A percentile compares a stretch with the other conserved stretches of the same genome.
Evolutionary conservation across 768 basidiomycete genomes (phyloP).

Genomic region (Suillus weaverae): DNA sequence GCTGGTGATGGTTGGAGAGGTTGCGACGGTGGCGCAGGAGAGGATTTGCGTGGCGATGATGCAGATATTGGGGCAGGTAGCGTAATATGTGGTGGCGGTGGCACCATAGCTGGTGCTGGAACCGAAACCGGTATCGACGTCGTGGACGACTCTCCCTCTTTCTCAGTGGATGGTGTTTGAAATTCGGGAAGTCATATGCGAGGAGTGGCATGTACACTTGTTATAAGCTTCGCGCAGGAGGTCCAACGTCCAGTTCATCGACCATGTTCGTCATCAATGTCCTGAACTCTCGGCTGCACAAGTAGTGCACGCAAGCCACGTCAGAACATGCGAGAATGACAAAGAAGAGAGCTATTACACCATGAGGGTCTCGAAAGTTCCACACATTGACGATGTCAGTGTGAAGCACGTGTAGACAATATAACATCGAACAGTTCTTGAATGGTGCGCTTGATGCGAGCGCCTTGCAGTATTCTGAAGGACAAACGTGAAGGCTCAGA

Average conservation of each 20-base stretch:
- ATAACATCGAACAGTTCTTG: no score
- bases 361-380: slow-evolving; percentile 17
- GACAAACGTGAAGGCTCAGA: not conserved
- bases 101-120: slow-evolving; percentile 18
- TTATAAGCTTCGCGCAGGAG: slow-evolving; percentile 83
- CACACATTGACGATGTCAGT: slow-evolving; percentile 3
- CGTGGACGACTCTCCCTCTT: slow-evolving; percentile 21
- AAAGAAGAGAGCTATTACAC: not conserved
- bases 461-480: slow-evolving; percentile 19
- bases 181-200: slow-evolving; percentile 74
- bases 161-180: slow-evolving; percentile 41
- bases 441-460: slow-evolving; percentile 15
- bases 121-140: slow-evolving; percentile 8
- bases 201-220: slow-evolving; percentile 88
- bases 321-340: not conserved
- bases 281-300: not conserved
- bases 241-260: not conserved
- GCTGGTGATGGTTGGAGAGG: slow-evolving; percentile 36
- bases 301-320: not conserved
- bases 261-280: not conserved
- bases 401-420: slow-evolving; percentile 14
- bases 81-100: slow-evolving; percentile 21
- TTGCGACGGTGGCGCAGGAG: slow-evolving; percentile 42
- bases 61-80: slow-evolving; percentile 41
- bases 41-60: slow-evolving; percentile 44